Conservation (phyloP, 192 early-diverging fungal species). For the Coemansia sp. region DNA sequence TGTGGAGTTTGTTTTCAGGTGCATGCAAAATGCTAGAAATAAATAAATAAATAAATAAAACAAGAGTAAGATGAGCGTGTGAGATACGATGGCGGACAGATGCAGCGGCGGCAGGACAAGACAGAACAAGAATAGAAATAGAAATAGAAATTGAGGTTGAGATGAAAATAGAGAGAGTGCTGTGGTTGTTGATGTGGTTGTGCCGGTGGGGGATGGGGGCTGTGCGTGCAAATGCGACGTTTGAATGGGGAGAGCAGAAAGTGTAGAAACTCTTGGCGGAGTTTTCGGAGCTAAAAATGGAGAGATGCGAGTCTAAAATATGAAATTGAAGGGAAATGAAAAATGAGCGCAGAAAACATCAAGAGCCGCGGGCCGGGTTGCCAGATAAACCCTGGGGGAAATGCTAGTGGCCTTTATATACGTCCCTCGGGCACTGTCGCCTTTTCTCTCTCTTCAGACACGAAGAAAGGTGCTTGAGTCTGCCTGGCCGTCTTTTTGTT, state of each 20-base stretch:
- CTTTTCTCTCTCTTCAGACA: neutral
- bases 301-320: constrained; percentile 12
- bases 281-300: neutral
- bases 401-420: constrained; percentile 7
- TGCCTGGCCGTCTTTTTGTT: neutral
- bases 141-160: neutral
- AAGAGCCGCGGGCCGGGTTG: neutral
- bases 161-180: too few relatives aligned
- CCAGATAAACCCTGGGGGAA: constrained; percentile 2
- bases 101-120: constrained; percentile 2
- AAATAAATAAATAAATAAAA: constrained; percentile 2
- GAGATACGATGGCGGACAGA: neutral
- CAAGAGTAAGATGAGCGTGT: neutral
- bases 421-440: neutral
- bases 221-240: neutral
- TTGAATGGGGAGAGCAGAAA: constrained; percentile 1
- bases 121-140: constrained; percentile 1
- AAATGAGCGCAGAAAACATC: constrained; percentile 8
- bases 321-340: constrained; percentile 8
- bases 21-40: constrained; percentile 6
- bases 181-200: too few relatives aligned
- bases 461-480: neutral
- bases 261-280: constrained; percentile 1
- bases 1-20: neutral
- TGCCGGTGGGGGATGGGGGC: neutral